phyloP scores from a whole-genome alignment of 768 basidiomycete genomes.

The Sarcomyxa edulis region DNA sequence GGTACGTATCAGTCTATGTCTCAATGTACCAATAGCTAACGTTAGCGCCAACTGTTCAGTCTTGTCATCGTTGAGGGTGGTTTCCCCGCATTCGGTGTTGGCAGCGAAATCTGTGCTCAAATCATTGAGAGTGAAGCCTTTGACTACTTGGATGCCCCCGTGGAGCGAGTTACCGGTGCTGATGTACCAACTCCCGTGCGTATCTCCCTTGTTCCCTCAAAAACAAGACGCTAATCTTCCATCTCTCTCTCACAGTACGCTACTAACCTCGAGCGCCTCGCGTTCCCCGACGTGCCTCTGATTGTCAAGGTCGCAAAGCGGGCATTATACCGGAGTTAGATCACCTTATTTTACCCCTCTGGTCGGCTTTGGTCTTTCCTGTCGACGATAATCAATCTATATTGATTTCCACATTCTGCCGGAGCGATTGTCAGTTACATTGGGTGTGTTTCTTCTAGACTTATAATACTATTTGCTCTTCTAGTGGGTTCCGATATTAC shows the following conservation, averaged over 20 bases:
- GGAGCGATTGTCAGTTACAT: not conserved
- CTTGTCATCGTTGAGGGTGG: conserved; percentile 96
- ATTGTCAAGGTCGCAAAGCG: conserved; percentile 96
- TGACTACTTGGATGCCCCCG: conserved; percentile 97
- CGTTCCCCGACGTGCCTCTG: conserved; percentile 90
- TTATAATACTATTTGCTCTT: conserved; percentile 1
- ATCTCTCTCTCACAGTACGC: conserved; percentile 63
- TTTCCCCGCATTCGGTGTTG: conserved; percentile 97
- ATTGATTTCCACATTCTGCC: not conserved
- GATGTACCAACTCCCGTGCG: conserved; percentile 94
- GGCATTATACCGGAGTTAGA: conserved; percentile 83
- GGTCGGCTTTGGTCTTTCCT: conserved; percentile 1
- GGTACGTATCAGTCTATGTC: conserved; percentile 48
- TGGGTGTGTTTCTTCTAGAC: not conserved
- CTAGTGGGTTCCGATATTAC: not conserved
- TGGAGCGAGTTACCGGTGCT: conserved; percentile 96
- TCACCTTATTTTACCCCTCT: conserved; percentile 8
- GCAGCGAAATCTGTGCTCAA: conserved; percentile 97
- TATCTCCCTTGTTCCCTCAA: conserved; percentile 11
- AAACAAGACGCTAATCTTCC: no score
- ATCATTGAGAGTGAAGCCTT: conserved; percentile 97
- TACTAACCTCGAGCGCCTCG: conserved; percentile 77
- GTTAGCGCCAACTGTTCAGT: conserved; percentile 37
- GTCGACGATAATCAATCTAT: conserved; percentile 4
- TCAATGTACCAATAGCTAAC: no score